Base-by-base conservation (phyloP, 768 basidiomycete genomes). In the Lentinus tigrinus region DNA sequence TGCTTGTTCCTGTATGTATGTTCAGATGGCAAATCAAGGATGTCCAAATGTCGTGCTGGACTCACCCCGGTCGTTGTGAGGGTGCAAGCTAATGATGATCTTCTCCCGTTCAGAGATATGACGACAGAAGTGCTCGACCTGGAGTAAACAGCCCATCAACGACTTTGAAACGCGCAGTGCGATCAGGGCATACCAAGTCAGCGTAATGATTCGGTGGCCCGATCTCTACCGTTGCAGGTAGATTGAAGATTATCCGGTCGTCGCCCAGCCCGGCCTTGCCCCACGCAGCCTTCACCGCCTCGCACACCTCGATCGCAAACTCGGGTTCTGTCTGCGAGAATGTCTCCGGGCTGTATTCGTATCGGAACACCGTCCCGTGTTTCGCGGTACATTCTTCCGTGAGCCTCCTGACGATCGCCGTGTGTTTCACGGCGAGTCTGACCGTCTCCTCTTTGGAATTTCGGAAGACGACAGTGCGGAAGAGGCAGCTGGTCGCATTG, bases 271-370 rank as follows among this genome's bases (percentile, higher is more conserved):
- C 91, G 21, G 93, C 93, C 72, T 88, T 89, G 8, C 91, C 93
- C 97, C 97, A 99, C 4, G 92, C 85, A 24, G 79, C 75, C 75
- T 94, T 95, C 43, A 99, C 97, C 7, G 89, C 93, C 63, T 98
- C 89, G 69, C 97, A 98, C 5, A 99, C 83, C 65, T 95, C 88
- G 40, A 98, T 75, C 4, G 93, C 92, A 70, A 96, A 98, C 23
- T 94, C 94, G n/a, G 94, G 87, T 75, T 99, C 97, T 24, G 97
- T 99, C 74, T 99, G 97, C 1, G 95, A 90, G 77, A 98, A 99
- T 1, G 94, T 95, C 75, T 99, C 97, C 27, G 97, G 97, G 67
- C 95, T 98, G 77, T 98, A 99, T 75, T 98, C 95, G 74, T 90
- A 98, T 64, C 88, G 87, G 82, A 98, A 99, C 52, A 80, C 75